These are phyloP conservation scores for Daldinia sp. DNA, from an alignment of 2,329 filamentous ascomycete species.

Conservation along the genomic window DNA sequence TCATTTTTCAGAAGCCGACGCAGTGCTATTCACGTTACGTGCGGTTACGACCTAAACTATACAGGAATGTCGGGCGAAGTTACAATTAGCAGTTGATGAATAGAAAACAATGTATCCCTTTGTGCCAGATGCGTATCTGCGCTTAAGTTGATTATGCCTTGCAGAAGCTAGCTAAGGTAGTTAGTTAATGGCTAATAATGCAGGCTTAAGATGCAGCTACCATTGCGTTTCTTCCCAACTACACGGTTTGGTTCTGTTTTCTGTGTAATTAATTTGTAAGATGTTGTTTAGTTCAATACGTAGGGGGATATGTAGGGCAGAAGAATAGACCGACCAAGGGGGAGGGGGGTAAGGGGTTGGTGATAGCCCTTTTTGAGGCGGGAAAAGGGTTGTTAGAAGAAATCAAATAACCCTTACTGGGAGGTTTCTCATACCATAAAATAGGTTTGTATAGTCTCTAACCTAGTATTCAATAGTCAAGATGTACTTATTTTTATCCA, in stretches of 20 bases:
- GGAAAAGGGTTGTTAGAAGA: neutral
- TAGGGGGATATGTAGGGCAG: slow-evolving; percentile 1
- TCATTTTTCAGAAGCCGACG: slow-evolving; percentile 17
- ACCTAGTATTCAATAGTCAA: neutral
- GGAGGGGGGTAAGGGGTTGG: neutral
- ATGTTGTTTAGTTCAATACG: neutral
- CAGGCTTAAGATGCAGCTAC: neutral
- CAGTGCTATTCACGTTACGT: neutral
- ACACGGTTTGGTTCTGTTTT: neutral
- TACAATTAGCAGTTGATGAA: slow-evolving; percentile 32
- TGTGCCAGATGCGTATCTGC: neutral
- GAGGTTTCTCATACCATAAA: neutral
- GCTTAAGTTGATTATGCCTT: neutral
- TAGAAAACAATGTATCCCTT: slow-evolving; percentile 3
- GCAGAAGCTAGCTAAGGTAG: too few species aligned
- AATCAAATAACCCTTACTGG: slow-evolving; percentile 1
- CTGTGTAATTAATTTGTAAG: neutral
- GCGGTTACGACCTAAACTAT: neutral
- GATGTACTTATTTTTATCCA: neutral
- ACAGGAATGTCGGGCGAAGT: slow-evolving; percentile 16
- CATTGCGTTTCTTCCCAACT: neutral
- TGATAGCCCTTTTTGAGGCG: slow-evolving; percentile 1
- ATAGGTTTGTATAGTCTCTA: neutral
- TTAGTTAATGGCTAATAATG: neutral
- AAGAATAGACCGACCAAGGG: neutral